Conservation (phyloP, 805 yeast species). For the Wickerhamiella lipophila region DNA sequence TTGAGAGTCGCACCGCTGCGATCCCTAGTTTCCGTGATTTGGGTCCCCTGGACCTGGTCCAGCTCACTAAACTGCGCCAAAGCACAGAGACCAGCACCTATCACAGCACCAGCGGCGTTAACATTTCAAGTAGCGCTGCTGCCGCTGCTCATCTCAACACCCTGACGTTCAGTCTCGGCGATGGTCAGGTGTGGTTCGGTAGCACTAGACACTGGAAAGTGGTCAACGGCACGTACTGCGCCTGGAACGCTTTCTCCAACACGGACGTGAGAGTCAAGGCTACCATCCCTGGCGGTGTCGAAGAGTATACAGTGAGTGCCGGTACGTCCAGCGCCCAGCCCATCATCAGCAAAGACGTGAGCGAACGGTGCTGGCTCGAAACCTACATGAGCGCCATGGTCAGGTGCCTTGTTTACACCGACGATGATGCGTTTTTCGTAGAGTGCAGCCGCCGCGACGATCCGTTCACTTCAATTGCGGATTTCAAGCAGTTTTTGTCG, state of each 20-base stretch:
- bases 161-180: slow-evolving; percentile 33
- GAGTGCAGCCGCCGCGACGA: slow-evolving; percentile 77
- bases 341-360: slow-evolving; percentile 29
- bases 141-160: slow-evolving; percentile 46
- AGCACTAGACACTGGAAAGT: slow-evolving; percentile 35
- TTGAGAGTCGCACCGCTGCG: slow-evolving; percentile 37
- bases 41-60: slow-evolving; percentile 68
- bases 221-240: slow-evolving; percentile 33
- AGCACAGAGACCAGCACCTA: slow-evolving; percentile 41
- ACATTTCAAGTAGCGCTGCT: slow-evolving; percentile 40
- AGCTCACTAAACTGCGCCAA: slow-evolving; percentile 32
- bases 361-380: slow-evolving; percentile 31
- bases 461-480: slow-evolving; percentile 45
- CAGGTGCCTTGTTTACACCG: slow-evolving; percentile 64
- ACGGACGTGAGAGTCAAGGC: slow-evolving; percentile 63
- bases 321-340: slow-evolving; percentile 24
- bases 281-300: slow-evolving; percentile 39
- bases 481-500: slow-evolving; percentile 42
- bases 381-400: slow-evolving; percentile 60
- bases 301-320: slow-evolving; percentile 28
- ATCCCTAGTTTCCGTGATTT: slow-evolving; percentile 38
- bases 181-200: slow-evolving; percentile 64
- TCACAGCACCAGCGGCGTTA: slow-evolving; percentile 43
- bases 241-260: slow-evolving; percentile 59
- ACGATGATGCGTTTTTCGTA: slow-evolving; percentile 59